A percentile compares a stretch with the other conserved stretches of the same genome.
Evolutionary conservation across 345 rosid species (phyloP).

Genomic region (Carallia brachiata): DNA sequence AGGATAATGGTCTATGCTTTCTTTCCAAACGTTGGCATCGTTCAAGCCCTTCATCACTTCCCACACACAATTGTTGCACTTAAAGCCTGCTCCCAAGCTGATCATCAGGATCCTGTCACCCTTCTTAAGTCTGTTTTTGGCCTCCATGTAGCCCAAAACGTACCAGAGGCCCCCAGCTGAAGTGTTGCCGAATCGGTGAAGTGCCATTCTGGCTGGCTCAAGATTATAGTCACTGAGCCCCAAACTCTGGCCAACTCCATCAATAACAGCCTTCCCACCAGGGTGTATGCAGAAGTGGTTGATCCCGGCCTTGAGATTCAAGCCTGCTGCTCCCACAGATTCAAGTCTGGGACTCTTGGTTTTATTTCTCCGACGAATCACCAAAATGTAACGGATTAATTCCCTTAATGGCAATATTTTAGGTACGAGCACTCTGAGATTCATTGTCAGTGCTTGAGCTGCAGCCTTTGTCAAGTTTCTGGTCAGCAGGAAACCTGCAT

Average conservation of each 20-base stretch:
- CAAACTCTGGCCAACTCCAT: slow-evolving; percentile 19
- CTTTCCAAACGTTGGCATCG: slow-evolving; percentile 22
- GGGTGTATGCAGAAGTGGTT: slow-evolving; percentile 33
- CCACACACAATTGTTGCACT: slow-evolving; percentile 32
- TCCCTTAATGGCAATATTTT: slow-evolving; percentile 24
- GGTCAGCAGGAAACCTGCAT: slow-evolving; percentile 49
- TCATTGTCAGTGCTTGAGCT: slow-evolving; percentile 44
- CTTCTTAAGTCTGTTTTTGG: slow-evolving; percentile 28
- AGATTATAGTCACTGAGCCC: slow-evolving; percentile 21
- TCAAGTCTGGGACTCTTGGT: not conserved
- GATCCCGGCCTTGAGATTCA: slow-evolving; percentile 26
- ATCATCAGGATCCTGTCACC: slow-evolving; percentile 26
- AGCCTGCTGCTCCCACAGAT: slow-evolving; percentile 4
- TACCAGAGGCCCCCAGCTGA: slow-evolving; percentile 31
- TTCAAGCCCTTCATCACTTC: slow-evolving; percentile 20
- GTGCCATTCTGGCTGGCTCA: slow-evolving; percentile 30
- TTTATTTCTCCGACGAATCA: not conserved
- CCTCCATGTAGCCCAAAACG: slow-evolving; percentile 29
- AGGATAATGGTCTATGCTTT: slow-evolving; percentile 13
- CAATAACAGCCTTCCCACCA: slow-evolving; percentile 27
- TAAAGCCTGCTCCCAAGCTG: slow-evolving; percentile 30
- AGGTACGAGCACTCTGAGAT: slow-evolving; percentile 53
- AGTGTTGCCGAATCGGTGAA: slow-evolving; percentile 30
- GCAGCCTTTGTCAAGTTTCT: slow-evolving; percentile 57
- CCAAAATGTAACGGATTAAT: slow-evolving; percentile 7